Base-by-base conservation (phyloP, 257 asterid species). In the Solanum corneliomulleri region DNA sequence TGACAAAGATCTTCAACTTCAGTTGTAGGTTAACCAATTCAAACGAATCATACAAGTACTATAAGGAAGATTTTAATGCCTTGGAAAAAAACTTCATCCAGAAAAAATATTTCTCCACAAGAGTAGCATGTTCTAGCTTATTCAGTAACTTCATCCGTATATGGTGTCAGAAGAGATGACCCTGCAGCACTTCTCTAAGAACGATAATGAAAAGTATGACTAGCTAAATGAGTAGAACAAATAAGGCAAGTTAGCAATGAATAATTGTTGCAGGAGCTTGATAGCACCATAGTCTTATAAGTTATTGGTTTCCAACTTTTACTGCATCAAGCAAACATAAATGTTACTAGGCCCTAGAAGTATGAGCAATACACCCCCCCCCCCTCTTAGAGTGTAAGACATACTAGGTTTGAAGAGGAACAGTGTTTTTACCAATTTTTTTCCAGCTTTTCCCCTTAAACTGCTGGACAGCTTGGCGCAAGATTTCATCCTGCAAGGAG, bases 381-480 rank as follows among this genome's bases (percentile, higher is more conserved):
- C 31, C 31, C 45, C 20, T 58, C 66, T 29, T 29, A 31, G 31
- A 9, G 20, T 18, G 69, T 81, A 49, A 49, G 45, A 81, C 44
- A 31, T 81, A 49, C 68, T 18, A 81, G 85, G 69, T 49, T 49
- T 81, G 49, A 80, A 80, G 20, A 47, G 20, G 70, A 49, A 81
- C 69, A 52, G 20, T 6, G 7, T 52, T 49, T 81, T 81, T 88
- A 90, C 99, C 99, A 91, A 96, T 96, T 93, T 94, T 95, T 88
- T 95, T 97, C 99, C 99, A 97, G 89, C 95, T 97, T 87, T 97
- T 97, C 52, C 98, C 99, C 80, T 95, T 94, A 87, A 91, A 97
- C 62, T 94, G 98, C 35, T 95, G 96, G 85, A 97, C 99, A 88
- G 98, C 98, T 90, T 90, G 91, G 64, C 94, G 92, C 91, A 97